Evolutionary conservation across 2,329 filamentous ascomycete species (phyloP).

Genomic region (Didymosphaeria variabile): DNA sequence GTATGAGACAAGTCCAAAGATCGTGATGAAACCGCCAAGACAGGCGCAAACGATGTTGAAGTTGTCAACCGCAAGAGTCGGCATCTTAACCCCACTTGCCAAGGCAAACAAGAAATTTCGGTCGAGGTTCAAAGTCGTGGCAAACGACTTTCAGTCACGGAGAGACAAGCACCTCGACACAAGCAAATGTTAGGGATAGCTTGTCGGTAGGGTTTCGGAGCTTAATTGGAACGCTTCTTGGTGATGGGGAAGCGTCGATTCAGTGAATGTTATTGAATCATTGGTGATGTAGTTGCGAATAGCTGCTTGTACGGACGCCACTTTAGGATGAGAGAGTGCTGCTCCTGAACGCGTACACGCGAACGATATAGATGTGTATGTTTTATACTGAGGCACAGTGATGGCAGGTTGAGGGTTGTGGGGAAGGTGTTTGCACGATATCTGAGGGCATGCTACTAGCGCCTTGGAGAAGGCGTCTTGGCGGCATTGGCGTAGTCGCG

Average conservation of each 20-base stretch:
- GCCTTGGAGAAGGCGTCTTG: neutral
- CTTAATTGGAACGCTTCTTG: conserved; percentile 3
- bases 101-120: conserved; percentile 20
- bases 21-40: conserved; percentile 84
- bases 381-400: neutral
- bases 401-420: neutral
- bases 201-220: conserved; percentile 1
- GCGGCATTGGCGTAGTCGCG: neutral
- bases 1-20: conserved; percentile 92
- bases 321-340: conserved; percentile 6
- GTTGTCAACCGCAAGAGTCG: conserved; percentile 71
- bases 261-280: conserved; percentile 44
- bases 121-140: neutral
- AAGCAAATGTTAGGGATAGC: conserved; percentile 30
- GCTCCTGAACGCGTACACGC: neutral
- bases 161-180: conserved; percentile 2
- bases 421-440: neutral
- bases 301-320: conserved; percentile 15
- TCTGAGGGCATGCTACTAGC: neutral
- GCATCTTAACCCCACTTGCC: conserved; percentile 55
- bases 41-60: conserved; percentile 87
- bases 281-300: conserved; percentile 20
- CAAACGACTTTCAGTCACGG: neutral
- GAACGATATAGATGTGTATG: neutral
- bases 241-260: conserved; percentile 8